Evolutionary conservation across 371 early-diverging fungal species (phyloP), one percentile per base, ranked within the genome.

Genomic region (Mucor circinelloides): DNA sequence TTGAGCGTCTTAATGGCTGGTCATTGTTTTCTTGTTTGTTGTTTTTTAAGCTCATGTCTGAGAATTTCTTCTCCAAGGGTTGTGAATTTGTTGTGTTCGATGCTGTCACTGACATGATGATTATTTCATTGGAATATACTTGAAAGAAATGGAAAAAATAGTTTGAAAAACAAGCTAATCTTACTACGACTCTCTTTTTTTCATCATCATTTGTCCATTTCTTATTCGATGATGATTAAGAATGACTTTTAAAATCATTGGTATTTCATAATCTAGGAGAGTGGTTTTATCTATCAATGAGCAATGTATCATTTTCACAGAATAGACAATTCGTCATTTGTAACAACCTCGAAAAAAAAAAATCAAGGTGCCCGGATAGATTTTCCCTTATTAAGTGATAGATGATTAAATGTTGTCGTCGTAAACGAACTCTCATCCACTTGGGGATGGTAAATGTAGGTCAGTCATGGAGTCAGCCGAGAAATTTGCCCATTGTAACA

Each of bases 1-100:
- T 62, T 30, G 62, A 62, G 9, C 62, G 50, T 25, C 48, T 48
- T 36, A 62, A 62, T 23, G 52, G 62, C 12, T 62, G 62, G 3
- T 50, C 62, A 34, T 30, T 34, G 12, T 48, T 19, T 19, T 48
- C 48, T 21, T 62, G 36, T 31, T 44, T 23, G 32, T 48, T 60
- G 9, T 19, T 21, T 62, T 62, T 32, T 15, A 28, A 17, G 27
- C 15, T 54, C 54, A 54, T 54, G 21, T 48, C 48, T 48, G 48
- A 48, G 23, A 48, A 48, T 23, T 48, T 48, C 7, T n/a, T 48
- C 48, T 48, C 48, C 19, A 48, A 21, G 19, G 48, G 23, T 19
- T 48, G 19, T 48, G 48, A 7, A 46, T 46, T 21, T 6, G 7
- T 46, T 46, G 46, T 48, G 34, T 34, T 34, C 21, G 44, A 42